phyloP scores from a whole-genome alignment of 805 yeast species.

The Barnettozyma salicaria region DNA sequence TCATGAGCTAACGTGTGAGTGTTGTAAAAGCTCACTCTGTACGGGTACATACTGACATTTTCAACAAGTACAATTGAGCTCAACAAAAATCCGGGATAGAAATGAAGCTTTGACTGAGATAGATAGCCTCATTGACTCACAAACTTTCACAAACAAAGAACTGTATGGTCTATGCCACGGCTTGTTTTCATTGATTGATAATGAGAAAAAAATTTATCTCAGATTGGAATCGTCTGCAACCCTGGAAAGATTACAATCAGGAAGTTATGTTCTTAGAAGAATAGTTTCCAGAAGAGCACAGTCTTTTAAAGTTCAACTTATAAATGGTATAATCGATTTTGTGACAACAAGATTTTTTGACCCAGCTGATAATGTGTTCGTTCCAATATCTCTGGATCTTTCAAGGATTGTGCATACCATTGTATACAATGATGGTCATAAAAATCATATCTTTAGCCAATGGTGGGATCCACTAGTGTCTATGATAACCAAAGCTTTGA shows the following conservation, averaged over 20 bases:
- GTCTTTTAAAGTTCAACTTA: constrained; percentile 15
- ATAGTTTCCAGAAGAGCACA: constrained; percentile 12
- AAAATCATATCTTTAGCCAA: constrained; percentile 16
- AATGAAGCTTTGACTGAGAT: constrained; percentile 42
- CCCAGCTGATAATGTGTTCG: constrained; percentile 15
- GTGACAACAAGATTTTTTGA: constrained; percentile 11
- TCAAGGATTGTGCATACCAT: constrained; percentile 26
- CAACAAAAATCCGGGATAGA: constrained; percentile 50
- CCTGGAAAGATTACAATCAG: constrained; percentile 28
- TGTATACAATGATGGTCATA: constrained; percentile 16
- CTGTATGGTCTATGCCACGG: constrained; percentile 24
- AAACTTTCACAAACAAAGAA: constrained; percentile 23
- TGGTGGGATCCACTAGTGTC: constrained; percentile 15
- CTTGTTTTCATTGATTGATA: constrained; percentile 27
- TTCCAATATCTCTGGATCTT: constrained; percentile 29
- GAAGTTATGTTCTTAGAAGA: constrained; percentile 29
- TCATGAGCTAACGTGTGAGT: constrained; percentile 7
- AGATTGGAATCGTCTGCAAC: constrained; percentile 26
- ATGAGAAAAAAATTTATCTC: constrained; percentile 31
- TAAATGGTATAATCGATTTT: constrained; percentile 11
- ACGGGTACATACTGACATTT: constrained; percentile 7
- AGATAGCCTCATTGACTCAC: constrained; percentile 25
- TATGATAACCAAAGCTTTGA: constrained; percentile 11
- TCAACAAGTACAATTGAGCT: constrained; percentile 31
- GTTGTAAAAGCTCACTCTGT: too few relatives aligned